phyloP scores from a whole-genome alignment of 768 basidiomycete genomes.

The Tulasnella sp. region DNA sequence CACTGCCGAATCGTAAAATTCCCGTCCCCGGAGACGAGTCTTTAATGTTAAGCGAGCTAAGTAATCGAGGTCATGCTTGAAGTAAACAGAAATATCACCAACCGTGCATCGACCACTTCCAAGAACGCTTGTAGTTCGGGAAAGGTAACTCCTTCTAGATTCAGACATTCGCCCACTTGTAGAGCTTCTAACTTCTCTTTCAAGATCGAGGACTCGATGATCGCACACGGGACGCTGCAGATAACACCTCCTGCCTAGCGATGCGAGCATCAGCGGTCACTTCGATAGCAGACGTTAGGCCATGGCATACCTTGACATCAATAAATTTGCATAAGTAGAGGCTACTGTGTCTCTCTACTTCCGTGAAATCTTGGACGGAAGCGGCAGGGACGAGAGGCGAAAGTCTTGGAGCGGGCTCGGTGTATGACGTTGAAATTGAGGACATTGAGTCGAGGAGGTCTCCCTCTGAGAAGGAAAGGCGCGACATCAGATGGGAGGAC shows the following conservation, averaged over 20 bases:
- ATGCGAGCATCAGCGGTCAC: not conserved
- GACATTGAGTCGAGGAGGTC: not conserved
- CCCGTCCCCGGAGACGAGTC: not conserved
- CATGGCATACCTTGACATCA: not conserved
- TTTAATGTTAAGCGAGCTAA: not conserved
- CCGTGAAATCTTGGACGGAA: not conserved
- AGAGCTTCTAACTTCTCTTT: not conserved
- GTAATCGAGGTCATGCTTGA: too few relatives aligned
- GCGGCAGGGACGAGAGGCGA: not conserved
- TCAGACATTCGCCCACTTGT: not conserved
- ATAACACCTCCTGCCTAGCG: not conserved
- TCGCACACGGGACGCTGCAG: not conserved
- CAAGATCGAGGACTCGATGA: not conserved
- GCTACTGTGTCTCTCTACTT: not conserved
- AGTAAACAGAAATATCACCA: not conserved
- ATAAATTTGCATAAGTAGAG: not conserved
- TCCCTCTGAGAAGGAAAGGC: not conserved
- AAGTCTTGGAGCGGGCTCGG: not conserved
- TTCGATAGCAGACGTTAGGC: not conserved
- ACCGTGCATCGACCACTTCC: not conserved
- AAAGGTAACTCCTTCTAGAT: not conserved
- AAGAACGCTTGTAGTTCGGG: not conserved
- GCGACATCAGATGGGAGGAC: not conserved
- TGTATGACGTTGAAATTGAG: not conserved
- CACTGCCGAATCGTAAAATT: not conserved